Percentiles rank a stretch among this genome's conserved stretches.
These are phyloP conservation scores for Excoecaria cochinchinensis DNA, from an alignment of 345 rosid genomes.

Conservation along the genomic window DNA sequence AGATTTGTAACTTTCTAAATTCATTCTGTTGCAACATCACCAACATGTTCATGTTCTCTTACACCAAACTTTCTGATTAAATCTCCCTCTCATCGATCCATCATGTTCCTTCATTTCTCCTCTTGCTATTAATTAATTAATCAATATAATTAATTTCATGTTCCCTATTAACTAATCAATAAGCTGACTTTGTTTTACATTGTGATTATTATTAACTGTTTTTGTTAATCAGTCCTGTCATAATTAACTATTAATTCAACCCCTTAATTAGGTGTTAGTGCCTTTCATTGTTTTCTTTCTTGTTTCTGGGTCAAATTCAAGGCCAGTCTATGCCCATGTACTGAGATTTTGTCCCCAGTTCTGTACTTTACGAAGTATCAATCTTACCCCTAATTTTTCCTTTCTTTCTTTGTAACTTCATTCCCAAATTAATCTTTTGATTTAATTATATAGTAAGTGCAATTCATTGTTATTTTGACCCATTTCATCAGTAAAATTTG, in stretches of 20 bases:
- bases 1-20: constrained; percentile 58
- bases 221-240: neutral
- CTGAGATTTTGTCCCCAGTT: too few species aligned
- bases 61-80: constrained; percentile 86
- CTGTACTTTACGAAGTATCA: too few species aligned
- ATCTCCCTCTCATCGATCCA: constrained; percentile 59
- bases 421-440: too few species aligned
- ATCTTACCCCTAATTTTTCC: too few species aligned
- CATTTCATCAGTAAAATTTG: too few species aligned
- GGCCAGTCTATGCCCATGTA: neutral
- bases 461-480: too few species aligned
- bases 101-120: constrained; percentile 45
- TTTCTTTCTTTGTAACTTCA: too few species aligned
- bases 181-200: constrained; percentile 4
- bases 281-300: neutral
- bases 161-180: neutral
- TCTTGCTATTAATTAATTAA: constrained; percentile 15
- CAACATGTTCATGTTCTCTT: constrained; percentile 41
- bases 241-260: neutral
- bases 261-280: neutral
- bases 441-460: too few species aligned
- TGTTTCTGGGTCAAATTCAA: neutral
- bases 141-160: neutral
- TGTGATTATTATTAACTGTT: neutral
- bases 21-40: constrained; percentile 69